phyloP scores from a whole-genome alignment of 2,329 filamentous ascomycete species.

The Cladosporium sp. region DNA sequence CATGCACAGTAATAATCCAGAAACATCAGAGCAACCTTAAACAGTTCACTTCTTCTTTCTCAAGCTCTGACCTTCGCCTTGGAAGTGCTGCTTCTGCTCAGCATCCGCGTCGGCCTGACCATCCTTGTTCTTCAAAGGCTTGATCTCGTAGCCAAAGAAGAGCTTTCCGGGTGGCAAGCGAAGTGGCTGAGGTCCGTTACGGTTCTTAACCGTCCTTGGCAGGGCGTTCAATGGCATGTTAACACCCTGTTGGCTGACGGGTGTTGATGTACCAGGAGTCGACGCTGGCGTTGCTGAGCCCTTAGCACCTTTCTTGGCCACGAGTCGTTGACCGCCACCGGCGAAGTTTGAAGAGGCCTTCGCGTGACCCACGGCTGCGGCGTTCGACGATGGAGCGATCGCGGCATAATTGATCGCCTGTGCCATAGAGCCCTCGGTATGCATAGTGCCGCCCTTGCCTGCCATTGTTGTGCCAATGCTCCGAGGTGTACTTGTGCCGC shows the following conservation, averaged over 20 bases:
- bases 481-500: constrained; percentile 83
- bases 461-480: constrained; percentile 57
- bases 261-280: constrained; percentile 46
- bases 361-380: constrained; percentile 62
- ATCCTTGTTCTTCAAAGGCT: constrained; percentile 77
- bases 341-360: constrained; percentile 75
- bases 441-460: constrained; percentile 69
- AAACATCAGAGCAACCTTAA: not conserved
- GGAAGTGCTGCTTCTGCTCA: constrained; percentile 54
- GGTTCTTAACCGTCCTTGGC: constrained; percentile 47
- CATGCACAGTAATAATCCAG: not conserved
- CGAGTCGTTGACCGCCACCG: constrained; percentile 77
- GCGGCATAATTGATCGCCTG: constrained; percentile 95
- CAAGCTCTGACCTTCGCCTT: constrained; percentile 78
- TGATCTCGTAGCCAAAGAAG: constrained; percentile 95
- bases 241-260: constrained; percentile 46
- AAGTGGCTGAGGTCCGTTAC: constrained; percentile 82
- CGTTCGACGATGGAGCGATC: constrained; percentile 75
- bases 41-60: constrained; percentile 65
- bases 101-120: constrained; percentile 65
- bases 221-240: constrained; percentile 39
- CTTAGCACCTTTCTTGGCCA: constrained; percentile 75
- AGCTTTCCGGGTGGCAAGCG: constrained; percentile 84
- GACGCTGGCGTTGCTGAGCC: constrained; percentile 51
- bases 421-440: constrained; percentile 90